These are phyloP conservation scores for Xanthoconium stramineum DNA, from an alignment of 768 basidiomycete genomes.

Conservation along the genomic window DNA sequence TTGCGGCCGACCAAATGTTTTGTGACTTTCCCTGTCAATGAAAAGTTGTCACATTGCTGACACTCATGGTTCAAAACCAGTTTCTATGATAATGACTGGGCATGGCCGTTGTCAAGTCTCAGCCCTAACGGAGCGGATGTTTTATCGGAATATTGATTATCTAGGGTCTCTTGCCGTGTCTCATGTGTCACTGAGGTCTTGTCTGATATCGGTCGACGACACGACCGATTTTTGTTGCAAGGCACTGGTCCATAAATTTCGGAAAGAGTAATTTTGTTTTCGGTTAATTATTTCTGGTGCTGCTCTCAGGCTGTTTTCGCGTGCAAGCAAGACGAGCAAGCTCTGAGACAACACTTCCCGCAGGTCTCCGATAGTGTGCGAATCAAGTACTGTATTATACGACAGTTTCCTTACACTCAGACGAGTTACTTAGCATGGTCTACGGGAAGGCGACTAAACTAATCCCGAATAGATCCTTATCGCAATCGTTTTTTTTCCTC, in stretches of 20 bases:
- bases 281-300: too few relatives aligned
- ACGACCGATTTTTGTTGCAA: not conserved
- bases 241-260: not conserved
- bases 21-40: not conserved
- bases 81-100: too few relatives aligned
- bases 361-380: not conserved
- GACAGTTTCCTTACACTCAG: not conserved
- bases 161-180: not conserved
- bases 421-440: conserved; percentile 2
- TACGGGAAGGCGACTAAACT: not conserved
- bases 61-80: too few relatives aligned
- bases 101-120: not conserved
- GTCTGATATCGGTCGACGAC: not conserved
- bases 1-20: not conserved
- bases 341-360: too few relatives aligned
- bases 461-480: conserved; percentile 12
- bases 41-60: not conserved
- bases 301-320: not conserved
- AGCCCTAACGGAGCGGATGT: not conserved
- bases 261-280: too few relatives aligned
- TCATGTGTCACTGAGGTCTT: not conserved
- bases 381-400: not conserved
- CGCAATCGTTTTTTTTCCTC: not conserved
- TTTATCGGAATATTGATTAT: not conserved
- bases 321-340: not conserved